Evolutionary conservation across 2,329 filamentous ascomycete species (phyloP).

Genomic region (Apiospora saccharicola): DNA sequence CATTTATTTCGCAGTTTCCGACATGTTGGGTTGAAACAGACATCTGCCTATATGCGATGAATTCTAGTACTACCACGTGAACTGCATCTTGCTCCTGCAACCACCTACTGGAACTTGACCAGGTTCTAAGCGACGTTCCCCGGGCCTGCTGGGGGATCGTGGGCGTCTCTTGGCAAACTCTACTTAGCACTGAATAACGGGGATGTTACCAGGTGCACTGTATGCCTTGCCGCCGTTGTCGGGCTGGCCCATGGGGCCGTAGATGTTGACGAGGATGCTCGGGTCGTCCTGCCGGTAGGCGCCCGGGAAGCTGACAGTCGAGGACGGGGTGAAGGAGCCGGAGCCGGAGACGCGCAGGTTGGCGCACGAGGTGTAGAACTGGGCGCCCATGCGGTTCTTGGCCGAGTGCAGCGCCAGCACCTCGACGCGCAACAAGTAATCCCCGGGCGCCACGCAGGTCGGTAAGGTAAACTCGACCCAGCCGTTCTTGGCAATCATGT

Average conservation of each 20-base stretch:
- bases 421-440: conserved; percentile 64
- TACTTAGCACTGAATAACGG: neutral
- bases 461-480: conserved; percentile 59
- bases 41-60: neutral
- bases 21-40: neutral
- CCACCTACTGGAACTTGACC: neutral
- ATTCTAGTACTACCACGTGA: neutral
- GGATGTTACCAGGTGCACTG: conserved; percentile 27
- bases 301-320: conserved; percentile 54
- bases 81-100: neutral
- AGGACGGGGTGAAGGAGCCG: conserved; percentile 44
- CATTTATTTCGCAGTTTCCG: neutral
- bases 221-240: conserved; percentile 52
- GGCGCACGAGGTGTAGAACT: conserved; percentile 52
- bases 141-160: no score
- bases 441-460: conserved; percentile 57
- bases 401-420: conserved; percentile 62
- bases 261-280: conserved; percentile 56
- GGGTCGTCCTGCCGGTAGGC: conserved; percentile 53
- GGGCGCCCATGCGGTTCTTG: conserved; percentile 45
- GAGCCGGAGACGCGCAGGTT: conserved; percentile 50
- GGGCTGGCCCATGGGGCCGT: conserved; percentile 49
- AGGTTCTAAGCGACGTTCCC: neutral
- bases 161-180: neutral
- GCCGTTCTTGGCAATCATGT: conserved; percentile 50